These are phyloP conservation scores for Polyporus arcularius DNA, from an alignment of 768 basidiomycete genomes.

Conservation along the genomic window DNA sequence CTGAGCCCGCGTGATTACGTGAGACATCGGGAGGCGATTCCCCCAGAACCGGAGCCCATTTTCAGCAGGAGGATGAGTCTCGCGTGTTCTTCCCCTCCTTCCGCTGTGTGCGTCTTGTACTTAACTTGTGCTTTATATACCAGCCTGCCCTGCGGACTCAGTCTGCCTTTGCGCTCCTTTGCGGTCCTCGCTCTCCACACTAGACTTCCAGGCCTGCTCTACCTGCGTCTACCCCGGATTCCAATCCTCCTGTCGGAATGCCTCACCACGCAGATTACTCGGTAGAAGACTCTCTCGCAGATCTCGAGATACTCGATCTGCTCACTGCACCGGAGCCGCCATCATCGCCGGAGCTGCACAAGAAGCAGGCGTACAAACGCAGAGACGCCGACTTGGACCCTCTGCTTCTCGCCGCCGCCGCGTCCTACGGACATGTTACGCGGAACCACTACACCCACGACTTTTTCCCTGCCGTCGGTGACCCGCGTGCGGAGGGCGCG, in stretches of 20 bases:
- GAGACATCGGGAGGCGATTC: slow-evolving; percentile 3
- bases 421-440: slow-evolving; percentile 75
- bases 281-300: slow-evolving; percentile 38
- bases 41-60: background rate
- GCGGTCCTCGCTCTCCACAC: background rate
- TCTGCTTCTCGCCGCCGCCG: slow-evolving; percentile 74
- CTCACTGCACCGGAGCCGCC: slow-evolving; percentile 46
- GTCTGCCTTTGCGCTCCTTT: background rate
- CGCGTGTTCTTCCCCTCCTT: background rate
- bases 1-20: slow-evolving; percentile 18
- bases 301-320: slow-evolving; percentile 65
- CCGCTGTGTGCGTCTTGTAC: background rate
- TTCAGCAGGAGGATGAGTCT: background rate
- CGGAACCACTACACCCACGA: slow-evolving; percentile 87
- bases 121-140: slow-evolving; percentile 1
- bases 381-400: slow-evolving; percentile 79
- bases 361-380: slow-evolving; percentile 44
- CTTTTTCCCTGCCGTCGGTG: slow-evolving; percentile 61
- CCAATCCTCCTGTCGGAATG: slow-evolving; percentile 20
- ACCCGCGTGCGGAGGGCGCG: slow-evolving; percentile 51
- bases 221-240: background rate
- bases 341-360: slow-evolving; percentile 40
- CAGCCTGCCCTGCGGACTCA: background rate
- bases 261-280: slow-evolving; percentile 27
- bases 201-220: background rate